Base-by-base conservation (phyloP, 1,139 yeast species). In the Candida tropicalis region DNA sequence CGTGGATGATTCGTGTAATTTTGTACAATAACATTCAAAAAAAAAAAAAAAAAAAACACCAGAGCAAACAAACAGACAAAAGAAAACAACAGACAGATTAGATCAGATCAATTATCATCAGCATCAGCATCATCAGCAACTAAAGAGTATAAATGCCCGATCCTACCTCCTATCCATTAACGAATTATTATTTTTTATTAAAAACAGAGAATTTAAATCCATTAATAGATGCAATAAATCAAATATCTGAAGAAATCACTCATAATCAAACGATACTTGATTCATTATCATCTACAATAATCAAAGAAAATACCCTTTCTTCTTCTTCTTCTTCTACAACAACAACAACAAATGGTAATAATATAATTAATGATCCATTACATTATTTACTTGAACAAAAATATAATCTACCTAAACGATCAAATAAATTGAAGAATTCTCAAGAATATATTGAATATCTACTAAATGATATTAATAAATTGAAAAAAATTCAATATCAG, bases 121-220 rank as follows among this genome's bases (percentile, higher is more conserved):
- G 5, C 26, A 27, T 11, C 33, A 28, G 23, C 10, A 12, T 15
- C 34, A 20, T 12, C 34, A 27, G 10, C 23, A 4, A 10, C 5
- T n/a, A 24, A 11, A n/a, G 13, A 22, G 3, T 31, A 37, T 9
- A 24, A 17, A 36, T 28, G 17, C 28, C 39, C 8, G 32, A 16
- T 18, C 15, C 38, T 31, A 25, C 43, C 11, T 5, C 37, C 12
- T n/a, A 17, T 13, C 43, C 41, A 32, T 24, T 35, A 38, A 23
- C 47, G 23, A 45, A 41, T 20, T 46, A 50, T 41, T 53, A 58
- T 41, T 66, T 60, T 40, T 55, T 68, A 36, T 57, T 70, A 26
- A 70, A 68, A 43, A 70, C 73, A 6, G 77, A 72, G 45, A 69
- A 66, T 45, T 56, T 62, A 35, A 62, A 61, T 34, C 74, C 75